These are phyloP conservation scores for Curvularia sp. DNA, from an alignment of 2,329 filamentous ascomycete species.

Conservation along the genomic window DNA sequence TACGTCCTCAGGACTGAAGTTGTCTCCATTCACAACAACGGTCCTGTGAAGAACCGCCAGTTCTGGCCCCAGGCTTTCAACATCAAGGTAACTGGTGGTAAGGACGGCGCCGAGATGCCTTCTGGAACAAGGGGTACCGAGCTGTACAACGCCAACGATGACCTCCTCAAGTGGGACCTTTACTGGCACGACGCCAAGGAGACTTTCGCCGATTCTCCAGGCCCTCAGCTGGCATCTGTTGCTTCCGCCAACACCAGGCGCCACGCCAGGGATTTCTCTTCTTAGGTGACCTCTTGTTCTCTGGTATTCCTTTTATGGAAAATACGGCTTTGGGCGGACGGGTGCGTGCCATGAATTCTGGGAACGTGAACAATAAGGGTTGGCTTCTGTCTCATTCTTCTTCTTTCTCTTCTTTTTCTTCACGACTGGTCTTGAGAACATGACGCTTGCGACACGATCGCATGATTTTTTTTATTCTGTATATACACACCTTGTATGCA, in stretches of 20 bases:
- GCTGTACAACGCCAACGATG: conserved; percentile 37
- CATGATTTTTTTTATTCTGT: conserved; percentile 10
- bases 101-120: conserved; percentile 33
- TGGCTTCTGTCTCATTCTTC: neutral
- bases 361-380: neutral
- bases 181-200: conserved; percentile 41
- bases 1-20: conserved; percentile 48
- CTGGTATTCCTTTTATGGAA: neutral
- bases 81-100: conserved; percentile 43
- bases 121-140: conserved; percentile 41
- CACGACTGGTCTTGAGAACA: conserved; percentile 4
- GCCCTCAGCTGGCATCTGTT: conserved; percentile 31
- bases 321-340: neutral
- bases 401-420: conserved; percentile 1
- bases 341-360: neutral
- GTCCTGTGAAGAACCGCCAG: conserved; percentile 39
- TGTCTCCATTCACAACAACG: conserved; percentile 46
- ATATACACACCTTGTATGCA: neutral
- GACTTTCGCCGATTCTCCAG: conserved; percentile 32
- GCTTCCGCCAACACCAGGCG: conserved; percentile 21
- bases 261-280: conserved; percentile 39
- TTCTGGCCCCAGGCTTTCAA: conserved; percentile 49
- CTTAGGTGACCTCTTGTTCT: conserved; percentile 15
- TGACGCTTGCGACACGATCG: conserved; percentile 7
- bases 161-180: conserved; percentile 38